Conservation (phyloP, 257 asterid genomes). For the Solanum okadae region DNA sequence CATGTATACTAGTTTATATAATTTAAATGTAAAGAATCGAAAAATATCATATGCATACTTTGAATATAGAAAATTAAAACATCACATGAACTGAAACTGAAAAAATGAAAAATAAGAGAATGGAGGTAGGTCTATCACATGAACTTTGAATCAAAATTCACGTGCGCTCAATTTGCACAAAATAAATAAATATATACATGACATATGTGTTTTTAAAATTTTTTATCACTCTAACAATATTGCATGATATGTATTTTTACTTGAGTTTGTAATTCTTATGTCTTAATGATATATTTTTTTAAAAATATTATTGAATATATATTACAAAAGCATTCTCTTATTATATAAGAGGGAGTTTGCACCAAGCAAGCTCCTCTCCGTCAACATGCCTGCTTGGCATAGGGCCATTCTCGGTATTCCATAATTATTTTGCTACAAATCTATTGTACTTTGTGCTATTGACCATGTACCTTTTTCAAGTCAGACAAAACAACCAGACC, state of each 20-base stretch:
- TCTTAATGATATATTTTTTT: no score
- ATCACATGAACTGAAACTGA: neutral
- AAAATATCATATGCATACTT: neutral
- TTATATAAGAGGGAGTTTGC: no score
- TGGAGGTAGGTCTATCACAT: neutral
- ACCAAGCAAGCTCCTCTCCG: no score
- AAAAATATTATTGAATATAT: no score
- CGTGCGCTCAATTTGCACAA: neutral
- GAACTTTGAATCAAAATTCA: neutral
- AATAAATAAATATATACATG: neutral
- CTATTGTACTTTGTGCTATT: no score
- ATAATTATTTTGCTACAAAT: no score
- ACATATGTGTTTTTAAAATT: neutral
- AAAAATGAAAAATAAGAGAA: neutral
- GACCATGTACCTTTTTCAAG: no score
- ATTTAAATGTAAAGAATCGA: neutral
- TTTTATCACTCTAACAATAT: neutral
- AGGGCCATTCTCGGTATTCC: no score
- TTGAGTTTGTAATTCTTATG: neutral
- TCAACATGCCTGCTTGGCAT: no score
- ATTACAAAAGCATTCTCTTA: no score
- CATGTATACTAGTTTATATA: no score
- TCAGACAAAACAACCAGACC: no score
- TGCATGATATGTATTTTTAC: neutral
- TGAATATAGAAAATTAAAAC: neutral